A percentile compares a stretch with the other conserved stretches of the same genome.
These are phyloP conservation scores for Fusarium sp. DNA, from an alignment of 2,329 filamentous ascomycete genomes.

Conservation along the genomic window DNA sequence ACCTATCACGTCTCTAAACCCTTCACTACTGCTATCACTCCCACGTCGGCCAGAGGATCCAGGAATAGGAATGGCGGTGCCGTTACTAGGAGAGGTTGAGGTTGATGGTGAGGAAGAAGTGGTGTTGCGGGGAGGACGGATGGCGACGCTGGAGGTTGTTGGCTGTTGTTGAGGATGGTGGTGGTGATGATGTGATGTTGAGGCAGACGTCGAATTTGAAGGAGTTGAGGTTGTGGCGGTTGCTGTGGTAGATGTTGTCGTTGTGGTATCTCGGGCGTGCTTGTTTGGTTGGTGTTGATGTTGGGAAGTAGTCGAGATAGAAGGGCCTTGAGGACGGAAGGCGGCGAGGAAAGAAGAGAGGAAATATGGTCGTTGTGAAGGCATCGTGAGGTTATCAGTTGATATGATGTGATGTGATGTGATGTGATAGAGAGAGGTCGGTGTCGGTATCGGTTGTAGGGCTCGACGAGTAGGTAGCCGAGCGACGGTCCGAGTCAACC, in stretches of 20 bases:
- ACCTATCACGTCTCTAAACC: conserved; percentile 78
- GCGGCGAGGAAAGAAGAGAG: conserved; percentile 69
- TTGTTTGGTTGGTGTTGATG: conserved; percentile 54
- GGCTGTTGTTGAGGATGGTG: conserved; percentile 44
- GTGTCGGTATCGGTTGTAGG: neutral
- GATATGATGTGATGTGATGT: neutral
- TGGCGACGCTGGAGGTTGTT: conserved; percentile 49
- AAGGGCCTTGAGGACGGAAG: conserved; percentile 61
- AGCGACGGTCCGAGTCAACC: conserved; percentile 31
- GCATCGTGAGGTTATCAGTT: conserved; percentile 53
- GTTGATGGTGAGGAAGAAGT: conserved; percentile 36
- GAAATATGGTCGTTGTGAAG: conserved; percentile 68
- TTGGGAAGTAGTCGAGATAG: conserved; percentile 51
- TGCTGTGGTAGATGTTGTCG: conserved; percentile 39
- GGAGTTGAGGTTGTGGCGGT: conserved; percentile 41
- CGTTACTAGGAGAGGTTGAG: conserved; percentile 33
- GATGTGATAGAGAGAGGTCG: neutral
- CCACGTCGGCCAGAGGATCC: conserved; percentile 67
- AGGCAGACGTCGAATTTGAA: conserved; percentile 42
- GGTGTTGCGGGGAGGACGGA: conserved; percentile 49
- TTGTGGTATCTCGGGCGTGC: conserved; percentile 51
- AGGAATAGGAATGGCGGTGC: conserved; percentile 58
- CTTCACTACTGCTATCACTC: conserved; percentile 81
- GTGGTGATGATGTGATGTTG: conserved; percentile 39
- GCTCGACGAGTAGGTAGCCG: conserved; percentile 9